Base-by-base conservation (phyloP, 176 grass and related monocot genomes). In the Dendrocalamus sinicus region DNA sequence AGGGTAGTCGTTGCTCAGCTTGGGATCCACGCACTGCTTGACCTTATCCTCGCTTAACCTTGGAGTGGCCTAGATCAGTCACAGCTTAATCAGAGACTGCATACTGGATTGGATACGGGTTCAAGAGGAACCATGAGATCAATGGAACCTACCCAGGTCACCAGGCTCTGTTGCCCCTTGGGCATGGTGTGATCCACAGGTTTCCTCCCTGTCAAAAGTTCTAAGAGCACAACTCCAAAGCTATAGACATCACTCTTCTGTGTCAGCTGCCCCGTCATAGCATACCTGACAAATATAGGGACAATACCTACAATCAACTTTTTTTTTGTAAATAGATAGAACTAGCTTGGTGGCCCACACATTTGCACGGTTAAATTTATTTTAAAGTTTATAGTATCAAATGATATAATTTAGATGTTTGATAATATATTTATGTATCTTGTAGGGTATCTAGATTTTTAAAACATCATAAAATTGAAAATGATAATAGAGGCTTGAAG, bases 211-310 rank as follows among this genome's bases (percentile, higher is more conserved):
- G 95, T 95, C 53, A 98, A 73, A 62, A 98, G 95, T 88, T 95
- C 93, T 0, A 98, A 86, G 43, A 98, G 93, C 28, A 98, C 83
- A 8, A 98, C 96, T 11, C 93, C 93, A 54, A 95, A 98, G 22
- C 93, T 98, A 47, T 98, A 98, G 14, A 95, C 93, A 85, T 98
- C 96, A 79, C 96, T 98, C 75, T 98, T 98, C 35, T 95, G 96
- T 5, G 93, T 95, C 41, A 95, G 60, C 53, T 92, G 90, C 0
- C 96, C 96, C 0, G 96, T 95, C 96, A 98, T 98, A 23, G 96
- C 96, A 68, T 93, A 97, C 86, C 94, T 96, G 43, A n/a, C 60
- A 75, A 76, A 30, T 6, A 11, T 30, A 48, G 10, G 1, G 22
- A 9, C 1, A 12, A 22, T 12, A 12, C 2, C 46, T 12, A 47